A percentile compares a stretch with the other conserved stretches of the same genome.
These are phyloP conservation scores for Drechslera avenae DNA, from an alignment of 2,329 filamentous ascomycete species.

Conservation along the genomic window DNA sequence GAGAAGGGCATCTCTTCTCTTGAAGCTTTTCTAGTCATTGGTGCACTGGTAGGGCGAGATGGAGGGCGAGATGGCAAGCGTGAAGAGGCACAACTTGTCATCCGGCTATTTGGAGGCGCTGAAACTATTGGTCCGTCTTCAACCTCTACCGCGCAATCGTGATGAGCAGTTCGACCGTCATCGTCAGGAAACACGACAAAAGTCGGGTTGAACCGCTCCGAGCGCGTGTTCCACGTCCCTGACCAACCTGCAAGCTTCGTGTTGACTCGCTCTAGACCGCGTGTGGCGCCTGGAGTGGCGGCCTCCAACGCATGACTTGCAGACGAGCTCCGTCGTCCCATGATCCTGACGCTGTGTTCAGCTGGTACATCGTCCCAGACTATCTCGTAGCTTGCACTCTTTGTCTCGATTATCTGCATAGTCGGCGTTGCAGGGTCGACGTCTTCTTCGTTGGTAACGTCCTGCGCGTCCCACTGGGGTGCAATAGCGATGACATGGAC, in stretches of 20 bases:
- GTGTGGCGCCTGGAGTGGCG: conserved; percentile 15
- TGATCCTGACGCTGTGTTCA: conserved; percentile 10
- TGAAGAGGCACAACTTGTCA: conserved; percentile 29
- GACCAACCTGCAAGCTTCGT: conserved; percentile 41
- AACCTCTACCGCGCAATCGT: conserved; percentile 24
- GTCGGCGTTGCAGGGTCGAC: conserved; percentile 36
- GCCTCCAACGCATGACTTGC: conserved; percentile 26
- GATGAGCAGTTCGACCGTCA: conserved; percentile 13
- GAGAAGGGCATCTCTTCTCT: conserved; percentile 10
- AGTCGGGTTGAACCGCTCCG: conserved; percentile 28
- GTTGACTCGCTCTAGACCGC: conserved; percentile 38
- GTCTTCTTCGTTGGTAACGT: conserved; percentile 1
- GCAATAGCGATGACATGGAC: conserved; percentile 43
- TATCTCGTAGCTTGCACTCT: conserved; percentile 34
- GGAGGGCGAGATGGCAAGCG: conserved; percentile 24
- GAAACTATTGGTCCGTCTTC: conserved; percentile 26
- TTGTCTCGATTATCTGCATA: conserved; percentile 42
- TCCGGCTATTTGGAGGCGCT: conserved; percentile 41
- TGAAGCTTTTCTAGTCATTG: conserved; percentile 18
- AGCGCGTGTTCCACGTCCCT: conserved; percentile 23
- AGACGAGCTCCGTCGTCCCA: conserved; percentile 25
- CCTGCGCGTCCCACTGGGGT: conserved; percentile 17
- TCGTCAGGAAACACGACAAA: conserved; percentile 39
- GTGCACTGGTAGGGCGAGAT: conserved; percentile 30
- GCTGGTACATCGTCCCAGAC: conserved; percentile 39